phyloP scores from a whole-genome alignment of 495 filamentous ascomycete species.

The Copromyces sp. region DNA sequence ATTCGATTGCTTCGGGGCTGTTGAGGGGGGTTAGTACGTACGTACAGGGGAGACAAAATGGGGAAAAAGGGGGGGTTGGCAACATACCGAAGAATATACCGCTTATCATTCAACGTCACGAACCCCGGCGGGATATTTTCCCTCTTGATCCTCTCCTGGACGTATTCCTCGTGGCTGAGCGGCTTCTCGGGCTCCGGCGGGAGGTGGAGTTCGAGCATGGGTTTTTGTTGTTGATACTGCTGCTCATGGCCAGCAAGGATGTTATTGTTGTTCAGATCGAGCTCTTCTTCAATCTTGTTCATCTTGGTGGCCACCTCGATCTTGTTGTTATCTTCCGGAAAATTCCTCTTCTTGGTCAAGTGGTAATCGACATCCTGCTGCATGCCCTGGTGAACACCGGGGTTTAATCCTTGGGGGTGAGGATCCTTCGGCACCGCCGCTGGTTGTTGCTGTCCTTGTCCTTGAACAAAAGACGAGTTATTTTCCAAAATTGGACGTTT shows the following conservation, averaged over 20 bases:
- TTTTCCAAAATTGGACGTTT: constrained; percentile 1
- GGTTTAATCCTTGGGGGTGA: background rate
- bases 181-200: constrained; percentile 30
- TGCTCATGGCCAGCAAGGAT: constrained; percentile 8
- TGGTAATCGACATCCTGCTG: background rate
- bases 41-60: background rate
- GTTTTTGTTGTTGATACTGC: constrained; percentile 12
- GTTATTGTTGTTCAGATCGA: constrained; percentile 15
- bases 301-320: constrained; percentile 2
- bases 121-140: constrained; percentile 61
- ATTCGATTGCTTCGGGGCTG: constrained; percentile 89
- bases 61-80: background rate
- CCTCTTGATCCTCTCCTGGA: constrained; percentile 45
- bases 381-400: background rate
- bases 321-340: background rate
- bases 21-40: no score
- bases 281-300: constrained; percentile 4
- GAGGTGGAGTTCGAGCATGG: constrained; percentile 9
- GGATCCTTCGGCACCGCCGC: background rate
- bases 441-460: constrained; percentile 5
- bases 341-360: background rate
- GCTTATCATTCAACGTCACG: constrained; percentile 41
- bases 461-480: constrained; percentile 2
- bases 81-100: constrained; percentile 69
- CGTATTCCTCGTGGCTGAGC: constrained; percentile 53